Conservation (phyloP, 176 grass and related monocot species). For the Echinochloa phyllopogon region DNA sequence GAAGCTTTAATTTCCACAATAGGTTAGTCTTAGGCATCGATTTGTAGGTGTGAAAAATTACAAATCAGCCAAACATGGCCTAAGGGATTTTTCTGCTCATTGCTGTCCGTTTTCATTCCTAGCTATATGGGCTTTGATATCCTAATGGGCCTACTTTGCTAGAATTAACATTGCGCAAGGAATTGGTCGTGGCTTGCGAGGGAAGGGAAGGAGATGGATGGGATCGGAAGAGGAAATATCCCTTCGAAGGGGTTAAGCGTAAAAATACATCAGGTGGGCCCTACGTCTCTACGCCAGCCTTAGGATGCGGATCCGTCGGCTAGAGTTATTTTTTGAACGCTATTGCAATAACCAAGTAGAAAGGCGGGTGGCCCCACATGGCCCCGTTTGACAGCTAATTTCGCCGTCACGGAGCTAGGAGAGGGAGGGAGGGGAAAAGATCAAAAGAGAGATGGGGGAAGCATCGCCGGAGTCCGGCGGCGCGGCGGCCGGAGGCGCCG, state of each 20-base stretch:
- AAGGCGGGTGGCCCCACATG: conserved; percentile 29
- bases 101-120: no score
- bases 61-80: no score
- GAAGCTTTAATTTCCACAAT: no score
- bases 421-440: background rate
- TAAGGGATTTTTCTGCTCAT: no score
- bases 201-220: no score
- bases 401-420: background rate
- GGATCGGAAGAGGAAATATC: background rate
- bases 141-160: no score
- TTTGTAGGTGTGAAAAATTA: no score
- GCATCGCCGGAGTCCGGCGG: conserved; percentile 57
- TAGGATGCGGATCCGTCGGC: background rate
- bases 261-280: background rate
- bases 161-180: no score
- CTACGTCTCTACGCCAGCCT: background rate
- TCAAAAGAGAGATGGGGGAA: conserved; percentile 47
- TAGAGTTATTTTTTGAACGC: background rate
- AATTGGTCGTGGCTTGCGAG: no score
- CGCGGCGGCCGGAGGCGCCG: conserved; percentile 13
- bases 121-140: no score
- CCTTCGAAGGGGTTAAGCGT: background rate
- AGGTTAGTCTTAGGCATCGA: no score
- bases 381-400: conserved; percentile 8
- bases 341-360: background rate